These are phyloP conservation scores for Trypanosoma boissoni DNA, from an alignment of 208 protist species.

Conservation along the genomic window DNA sequence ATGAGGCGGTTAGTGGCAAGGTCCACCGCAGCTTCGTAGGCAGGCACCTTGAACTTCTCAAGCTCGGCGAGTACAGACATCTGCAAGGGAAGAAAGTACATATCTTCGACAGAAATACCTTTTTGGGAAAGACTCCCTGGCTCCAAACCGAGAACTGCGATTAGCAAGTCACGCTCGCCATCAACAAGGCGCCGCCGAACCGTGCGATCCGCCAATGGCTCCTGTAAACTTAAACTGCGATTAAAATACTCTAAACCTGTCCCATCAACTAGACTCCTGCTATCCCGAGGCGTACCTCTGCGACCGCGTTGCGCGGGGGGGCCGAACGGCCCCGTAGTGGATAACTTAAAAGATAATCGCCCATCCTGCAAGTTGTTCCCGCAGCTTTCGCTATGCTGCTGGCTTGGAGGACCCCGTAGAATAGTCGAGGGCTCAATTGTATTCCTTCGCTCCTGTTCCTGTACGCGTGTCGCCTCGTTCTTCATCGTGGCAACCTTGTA, in stretches of 20 bases:
- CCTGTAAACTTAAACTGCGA: neutral
- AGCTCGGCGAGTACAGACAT: slow-evolving; percentile 49
- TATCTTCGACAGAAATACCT: slow-evolving; percentile 48
- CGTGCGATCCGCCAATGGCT: neutral
- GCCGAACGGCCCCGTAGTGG: too few species aligned
- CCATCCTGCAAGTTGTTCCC: too few species aligned
- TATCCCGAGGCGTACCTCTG: neutral
- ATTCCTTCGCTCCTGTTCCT: neutral
- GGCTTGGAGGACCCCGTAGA: too few species aligned
- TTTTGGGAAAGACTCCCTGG: slow-evolving; percentile 25
- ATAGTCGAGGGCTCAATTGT: too few species aligned
- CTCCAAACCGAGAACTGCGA: slow-evolving; percentile 34
- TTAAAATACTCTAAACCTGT: neutral
- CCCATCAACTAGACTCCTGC: neutral
- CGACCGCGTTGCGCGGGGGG: neutral
- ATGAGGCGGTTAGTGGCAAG: slow-evolving; percentile 43
- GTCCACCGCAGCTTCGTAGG: slow-evolving; percentile 48
- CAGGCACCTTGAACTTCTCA: slow-evolving; percentile 42
- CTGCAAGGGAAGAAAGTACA: slow-evolving; percentile 63
- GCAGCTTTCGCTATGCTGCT: too few species aligned
- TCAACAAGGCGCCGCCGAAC: neutral
- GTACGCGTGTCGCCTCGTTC: neutral
- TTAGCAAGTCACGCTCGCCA: slow-evolving; percentile 37
- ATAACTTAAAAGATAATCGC: neutral
- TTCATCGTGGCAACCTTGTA: slow-evolving; percentile 21